Percentiles rank a stretch among this genome's conserved stretches.
These are phyloP conservation scores for Yarrowia porcina DNA, from an alignment of 805 yeast species.

Conservation along the genomic window DNA sequence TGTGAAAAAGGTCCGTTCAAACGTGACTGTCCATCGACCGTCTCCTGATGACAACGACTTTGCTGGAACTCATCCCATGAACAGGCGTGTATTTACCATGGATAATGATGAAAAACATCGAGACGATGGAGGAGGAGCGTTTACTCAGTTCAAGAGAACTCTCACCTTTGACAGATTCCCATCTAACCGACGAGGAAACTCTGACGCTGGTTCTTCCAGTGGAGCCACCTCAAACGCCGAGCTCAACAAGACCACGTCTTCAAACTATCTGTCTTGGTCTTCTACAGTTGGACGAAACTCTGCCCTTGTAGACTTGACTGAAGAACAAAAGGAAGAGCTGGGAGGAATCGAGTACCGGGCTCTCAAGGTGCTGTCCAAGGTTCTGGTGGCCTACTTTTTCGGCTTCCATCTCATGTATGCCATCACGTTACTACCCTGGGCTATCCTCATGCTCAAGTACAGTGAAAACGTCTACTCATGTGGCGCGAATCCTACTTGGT, in stretches of 20 bases:
- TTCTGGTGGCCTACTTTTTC: conserved; percentile 63
- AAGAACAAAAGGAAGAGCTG: conserved; percentile 83
- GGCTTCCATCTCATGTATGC: conserved; percentile 72
- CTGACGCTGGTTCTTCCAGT: background rate
- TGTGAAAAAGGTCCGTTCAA: conserved; percentile 15
- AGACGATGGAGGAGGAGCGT: background rate
- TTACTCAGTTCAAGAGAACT: background rate
- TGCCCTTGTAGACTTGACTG: conserved; percentile 76
- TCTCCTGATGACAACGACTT: conserved; percentile 3
- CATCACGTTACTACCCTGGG: conserved; percentile 48
- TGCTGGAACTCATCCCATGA: background rate
- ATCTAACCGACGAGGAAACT: background rate
- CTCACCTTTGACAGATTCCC: conserved; percentile 12
- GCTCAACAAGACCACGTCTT: conserved; percentile 33
- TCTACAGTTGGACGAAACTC: conserved; percentile 95
- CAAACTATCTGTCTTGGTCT: conserved; percentile 73
- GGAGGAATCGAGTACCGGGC: conserved; percentile 98
- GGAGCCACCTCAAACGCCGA: background rate
- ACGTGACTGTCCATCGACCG: conserved; percentile 1
- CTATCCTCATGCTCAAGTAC: conserved; percentile 33
- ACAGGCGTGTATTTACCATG: background rate
- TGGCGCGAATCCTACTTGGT: conserved; percentile 81
- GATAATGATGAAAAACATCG: background rate
- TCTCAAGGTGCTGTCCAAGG: conserved; percentile 64
- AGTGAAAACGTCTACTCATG: conserved; percentile 42